Percentiles rank a stretch among this genome's conserved stretches.
Evolutionary conservation across 495 filamentous ascomycete genomes (phyloP).

Genomic region (Xylaria palmicola): DNA sequence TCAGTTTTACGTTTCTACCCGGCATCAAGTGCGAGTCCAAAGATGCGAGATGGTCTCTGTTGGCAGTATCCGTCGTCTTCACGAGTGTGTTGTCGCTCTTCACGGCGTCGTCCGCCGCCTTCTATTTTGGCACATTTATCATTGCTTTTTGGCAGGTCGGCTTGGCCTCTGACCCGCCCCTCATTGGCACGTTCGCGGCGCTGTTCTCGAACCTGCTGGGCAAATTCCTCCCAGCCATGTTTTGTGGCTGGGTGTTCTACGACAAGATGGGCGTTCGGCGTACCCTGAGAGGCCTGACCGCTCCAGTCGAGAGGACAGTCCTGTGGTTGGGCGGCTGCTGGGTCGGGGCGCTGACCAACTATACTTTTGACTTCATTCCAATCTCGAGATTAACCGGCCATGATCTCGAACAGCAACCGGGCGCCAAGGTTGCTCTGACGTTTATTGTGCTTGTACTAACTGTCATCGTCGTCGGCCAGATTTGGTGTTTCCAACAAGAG

Average conservation of each 20-base stretch:
- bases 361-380: slow-evolving; percentile 81
- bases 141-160: slow-evolving; percentile 77
- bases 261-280: slow-evolving; percentile 59
- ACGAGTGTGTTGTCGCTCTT: slow-evolving; percentile 66
- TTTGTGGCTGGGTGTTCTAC: slow-evolving; percentile 73
- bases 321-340: slow-evolving; percentile 74
- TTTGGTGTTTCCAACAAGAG: slow-evolving; percentile 72
- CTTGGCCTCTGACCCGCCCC: slow-evolving; percentile 73
- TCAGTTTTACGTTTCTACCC: slow-evolving; percentile 64
- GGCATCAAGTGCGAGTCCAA: slow-evolving; percentile 52
- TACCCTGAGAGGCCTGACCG: slow-evolving; percentile 55
- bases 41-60: slow-evolving; percentile 71
- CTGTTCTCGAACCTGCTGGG: slow-evolving; percentile 70
- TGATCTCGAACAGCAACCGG: slow-evolving; percentile 75
- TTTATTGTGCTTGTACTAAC: slow-evolving; percentile 64
- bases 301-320: slow-evolving; percentile 69
- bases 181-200: slow-evolving; percentile 44
- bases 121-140: slow-evolving; percentile 71
- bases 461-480: slow-evolving; percentile 62
- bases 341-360: slow-evolving; percentile 78
- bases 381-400: slow-evolving; percentile 74
- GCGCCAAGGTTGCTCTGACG: slow-evolving; percentile 68
- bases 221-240: slow-evolving; percentile 74
- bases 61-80: slow-evolving; percentile 70
- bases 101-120: slow-evolving; percentile 62